Base-by-base conservation (phyloP, 2,329 filamentous ascomycete genomes). In the Arthrinium phaeospermum region DNA sequence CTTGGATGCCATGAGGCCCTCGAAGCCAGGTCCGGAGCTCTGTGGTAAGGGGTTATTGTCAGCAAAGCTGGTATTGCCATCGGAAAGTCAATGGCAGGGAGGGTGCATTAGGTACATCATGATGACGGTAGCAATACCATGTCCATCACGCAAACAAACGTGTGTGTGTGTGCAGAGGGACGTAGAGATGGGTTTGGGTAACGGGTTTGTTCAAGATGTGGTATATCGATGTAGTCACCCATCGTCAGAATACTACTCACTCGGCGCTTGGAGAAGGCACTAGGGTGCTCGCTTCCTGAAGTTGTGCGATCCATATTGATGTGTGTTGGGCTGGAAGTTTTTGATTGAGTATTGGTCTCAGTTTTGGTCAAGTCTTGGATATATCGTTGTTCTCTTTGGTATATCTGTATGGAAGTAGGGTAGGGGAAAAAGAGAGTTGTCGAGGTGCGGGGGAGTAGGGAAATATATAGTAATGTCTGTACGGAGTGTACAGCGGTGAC, bases 1-100 rank as follows among this genome's bases (percentile, higher is more conserved):
- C 80, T 89, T 90, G 72, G 87, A 85, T 73, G 85, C 83, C 67
- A 85, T 82, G 1, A 91, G 85, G 16, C 84, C 81, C 5, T 88
- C 85, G 78, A 90, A 91, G 76, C 87, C 81, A 68, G 85, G 83
- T 30, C 67, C 67, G 10, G 86, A 87, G 77, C 85, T 85, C 84
- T 86, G 72, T 13, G 16, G 30, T 19, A 67, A 27, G 47, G 19
- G 7, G 1, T 68, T 1, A 67, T 27, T 44, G 41, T 34, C 7
- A 45, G 49, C 12, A 27, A 16, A 30, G n/a, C 8, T 30, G n/a
- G 6, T 41, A 30, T 41, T 41, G 34, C 22, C n/a, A 51, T 19
- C 13, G 34, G 7, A 14, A 3, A 1, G 10, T 24, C n/a, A 8
- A 30, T n/a, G 7, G 22, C 3, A 41, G 14, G 2, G 22, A n/a